A percentile compares a stretch with the other conserved stretches of the same genome.
Evolutionary conservation across 23 red algal species (phyloP).

Genomic region (Gracilaria domingensis): DNA sequence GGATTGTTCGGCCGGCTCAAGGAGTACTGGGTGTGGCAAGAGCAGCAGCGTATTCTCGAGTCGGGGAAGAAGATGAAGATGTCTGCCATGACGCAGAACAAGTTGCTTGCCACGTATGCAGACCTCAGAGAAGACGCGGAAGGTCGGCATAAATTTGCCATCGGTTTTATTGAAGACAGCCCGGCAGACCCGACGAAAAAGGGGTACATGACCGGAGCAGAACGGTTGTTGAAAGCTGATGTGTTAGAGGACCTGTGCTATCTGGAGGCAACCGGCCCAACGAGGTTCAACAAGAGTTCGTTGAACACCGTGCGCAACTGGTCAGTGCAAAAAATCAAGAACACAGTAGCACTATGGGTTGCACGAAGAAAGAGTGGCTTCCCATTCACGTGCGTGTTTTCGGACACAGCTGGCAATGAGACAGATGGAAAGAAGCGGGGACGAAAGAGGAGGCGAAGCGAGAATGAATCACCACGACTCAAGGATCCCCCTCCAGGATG

Average conservation of each 20-base stretch:
- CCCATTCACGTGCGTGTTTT: not conserved
- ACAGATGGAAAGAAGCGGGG: not conserved
- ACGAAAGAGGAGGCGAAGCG: not conserved
- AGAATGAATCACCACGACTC: not conserved
- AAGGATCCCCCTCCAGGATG: not conserved
- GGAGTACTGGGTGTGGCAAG: not conserved
- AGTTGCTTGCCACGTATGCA: not conserved
- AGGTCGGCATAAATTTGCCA: not conserved
- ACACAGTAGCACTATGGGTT: not conserved
- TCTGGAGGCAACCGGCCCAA: not conserved
- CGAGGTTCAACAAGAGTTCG: not conserved
- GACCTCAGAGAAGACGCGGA: not conserved
- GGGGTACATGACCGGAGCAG: constrained; percentile 1
- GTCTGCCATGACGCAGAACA: not conserved
- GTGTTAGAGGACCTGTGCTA: not conserved
- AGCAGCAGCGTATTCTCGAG: not conserved
- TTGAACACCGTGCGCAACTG: not conserved
- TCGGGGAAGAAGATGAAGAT: not conserved
- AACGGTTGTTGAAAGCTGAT: not conserved
- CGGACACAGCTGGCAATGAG: not conserved
- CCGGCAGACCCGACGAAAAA: not conserved
- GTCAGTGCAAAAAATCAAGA: not conserved
- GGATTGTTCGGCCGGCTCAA: not conserved
- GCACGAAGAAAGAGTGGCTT: not conserved
- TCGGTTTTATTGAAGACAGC: not conserved